phyloP scores from a whole-genome alignment of 1,284 basidiomycete genomes.

The Cystobasidium sp. region DNA sequence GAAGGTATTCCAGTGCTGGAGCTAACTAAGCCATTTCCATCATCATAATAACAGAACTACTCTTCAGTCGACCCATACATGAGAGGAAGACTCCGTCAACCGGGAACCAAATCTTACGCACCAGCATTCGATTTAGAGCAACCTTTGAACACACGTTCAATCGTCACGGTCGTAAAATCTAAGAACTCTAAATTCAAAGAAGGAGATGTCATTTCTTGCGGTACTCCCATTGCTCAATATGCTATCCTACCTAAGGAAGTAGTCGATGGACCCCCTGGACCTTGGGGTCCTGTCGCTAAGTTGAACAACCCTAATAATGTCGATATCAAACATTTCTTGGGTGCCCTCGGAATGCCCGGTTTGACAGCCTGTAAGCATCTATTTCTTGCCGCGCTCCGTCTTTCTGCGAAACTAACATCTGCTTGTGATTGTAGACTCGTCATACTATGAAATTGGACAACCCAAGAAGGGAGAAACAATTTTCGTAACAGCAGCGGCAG shows the following conservation, averaged over 20 bases:
- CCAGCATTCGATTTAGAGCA: slow-evolving; percentile 46
- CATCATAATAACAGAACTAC: background rate
- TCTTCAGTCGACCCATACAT: slow-evolving; percentile 42
- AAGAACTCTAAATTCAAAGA: slow-evolving; percentile 41
- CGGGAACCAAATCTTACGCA: slow-evolving; percentile 47
- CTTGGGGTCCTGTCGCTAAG: slow-evolving; percentile 14
- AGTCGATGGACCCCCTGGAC: slow-evolving; percentile 20
- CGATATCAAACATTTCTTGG: slow-evolving; percentile 59
- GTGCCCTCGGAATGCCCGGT: slow-evolving; percentile 62
- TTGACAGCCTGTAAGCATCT: slow-evolving; percentile 15
- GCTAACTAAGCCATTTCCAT: slow-evolving; percentile 1
- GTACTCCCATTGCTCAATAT: slow-evolving; percentile 45
- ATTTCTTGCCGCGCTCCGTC: background rate
- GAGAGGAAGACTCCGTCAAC: slow-evolving; percentile 47
- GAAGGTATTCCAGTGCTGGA: background rate
- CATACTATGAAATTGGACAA: slow-evolving; percentile 75
- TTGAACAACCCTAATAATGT: slow-evolving; percentile 49
- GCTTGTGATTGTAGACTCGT: slow-evolving; percentile 43
- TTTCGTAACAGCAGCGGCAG: slow-evolving; percentile 59
- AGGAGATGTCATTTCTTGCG: slow-evolving; percentile 42
- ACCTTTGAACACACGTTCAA: slow-evolving; percentile 47
- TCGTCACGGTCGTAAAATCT: slow-evolving; percentile 47
- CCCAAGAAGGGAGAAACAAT: slow-evolving; percentile 81
- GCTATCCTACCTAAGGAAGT: slow-evolving; percentile 35
- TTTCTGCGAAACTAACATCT: background rate